Conservation (phyloP, 495 filamentous ascomycete genomes). For the Cercophora newfieldiana region DNA sequence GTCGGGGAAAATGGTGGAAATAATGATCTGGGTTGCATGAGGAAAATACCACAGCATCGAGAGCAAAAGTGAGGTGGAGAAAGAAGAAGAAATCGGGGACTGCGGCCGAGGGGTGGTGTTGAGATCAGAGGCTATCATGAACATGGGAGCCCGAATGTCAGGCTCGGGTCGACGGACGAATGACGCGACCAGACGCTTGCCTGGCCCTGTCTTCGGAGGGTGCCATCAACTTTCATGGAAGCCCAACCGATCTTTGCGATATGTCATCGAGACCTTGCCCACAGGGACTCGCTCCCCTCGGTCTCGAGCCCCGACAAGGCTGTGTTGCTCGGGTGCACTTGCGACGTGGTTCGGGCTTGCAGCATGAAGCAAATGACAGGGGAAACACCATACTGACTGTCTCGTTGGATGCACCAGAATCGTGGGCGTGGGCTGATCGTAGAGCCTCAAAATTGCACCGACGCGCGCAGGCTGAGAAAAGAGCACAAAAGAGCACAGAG, state of each 20-base stretch:
- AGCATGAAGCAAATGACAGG: not conserved
- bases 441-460: not conserved
- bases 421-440: not conserved
- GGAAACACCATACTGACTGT: not conserved
- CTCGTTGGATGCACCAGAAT: conserved; percentile 1
- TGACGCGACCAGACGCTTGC: conserved; percentile 5
- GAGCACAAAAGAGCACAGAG: not conserved
- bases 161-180: not conserved
- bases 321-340: not conserved
- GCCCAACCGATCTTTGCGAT: not conserved
- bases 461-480: not conserved
- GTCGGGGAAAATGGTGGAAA: not conserved
- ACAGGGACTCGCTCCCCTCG: not conserved
- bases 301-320: not conserved
- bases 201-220: not conserved
- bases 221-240: not conserved
- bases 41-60: not conserved
- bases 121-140: conserved; percentile 12
- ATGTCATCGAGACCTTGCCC: not conserved
- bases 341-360: conserved; percentile 9
- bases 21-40: not conserved
- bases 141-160: not conserved
- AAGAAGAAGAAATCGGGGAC: not conserved
- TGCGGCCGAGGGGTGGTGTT: not conserved
- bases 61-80: not conserved